A percentile compares a stretch with the other conserved stretches of the same genome.
phyloP scores from a whole-genome alignment of 1,284 basidiomycete genomes.

The Ganoderma multipileum region DNA sequence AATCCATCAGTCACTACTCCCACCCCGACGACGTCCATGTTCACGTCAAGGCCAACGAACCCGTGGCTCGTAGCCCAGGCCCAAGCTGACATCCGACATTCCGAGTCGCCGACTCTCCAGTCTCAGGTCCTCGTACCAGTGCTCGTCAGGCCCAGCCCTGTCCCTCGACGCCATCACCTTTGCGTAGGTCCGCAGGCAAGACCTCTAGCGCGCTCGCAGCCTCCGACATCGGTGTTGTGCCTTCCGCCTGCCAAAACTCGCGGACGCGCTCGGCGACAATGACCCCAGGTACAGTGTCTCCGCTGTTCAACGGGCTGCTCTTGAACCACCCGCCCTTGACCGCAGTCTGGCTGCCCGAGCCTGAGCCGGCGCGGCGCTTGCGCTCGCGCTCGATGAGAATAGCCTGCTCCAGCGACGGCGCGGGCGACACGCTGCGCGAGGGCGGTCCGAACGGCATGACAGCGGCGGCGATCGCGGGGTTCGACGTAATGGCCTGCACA shows the following conservation, averaged over 20 bases:
- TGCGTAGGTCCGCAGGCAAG: slow-evolving; percentile 15
- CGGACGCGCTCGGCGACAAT: slow-evolving; percentile 50
- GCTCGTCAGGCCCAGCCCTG: slow-evolving; percentile 43
- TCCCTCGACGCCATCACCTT: slow-evolving; percentile 38
- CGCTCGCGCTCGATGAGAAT: slow-evolving; percentile 68
- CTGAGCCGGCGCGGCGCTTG: slow-evolving; percentile 49
- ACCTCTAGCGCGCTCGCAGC: not conserved
- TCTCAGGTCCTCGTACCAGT: slow-evolving; percentile 37
- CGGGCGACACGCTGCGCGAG: slow-evolving; percentile 51
- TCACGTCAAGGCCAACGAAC: not conserved
- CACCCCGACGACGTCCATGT: not conserved
- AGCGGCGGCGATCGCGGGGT: slow-evolving; percentile 19
- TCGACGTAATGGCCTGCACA: slow-evolving; percentile 3
- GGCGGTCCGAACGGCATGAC: slow-evolving; percentile 30
- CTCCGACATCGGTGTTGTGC: not conserved
- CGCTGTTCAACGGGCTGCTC: slow-evolving; percentile 64
- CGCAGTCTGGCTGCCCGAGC: slow-evolving; percentile 32
- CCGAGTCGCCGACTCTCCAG: slow-evolving; percentile 32
- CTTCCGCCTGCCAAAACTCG: slow-evolving; percentile 20
- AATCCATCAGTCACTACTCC: not conserved
- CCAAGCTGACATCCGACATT: not conserved
- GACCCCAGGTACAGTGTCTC: slow-evolving; percentile 44
- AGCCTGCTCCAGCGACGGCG: slow-evolving; percentile 64
- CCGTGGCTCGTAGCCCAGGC: not conserved
- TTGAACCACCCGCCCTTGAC: slow-evolving; percentile 68